These are phyloP conservation scores for Holtermanniella nyarrowii DNA, from an alignment of 768 basidiomycete genomes.

Conservation along the genomic window DNA sequence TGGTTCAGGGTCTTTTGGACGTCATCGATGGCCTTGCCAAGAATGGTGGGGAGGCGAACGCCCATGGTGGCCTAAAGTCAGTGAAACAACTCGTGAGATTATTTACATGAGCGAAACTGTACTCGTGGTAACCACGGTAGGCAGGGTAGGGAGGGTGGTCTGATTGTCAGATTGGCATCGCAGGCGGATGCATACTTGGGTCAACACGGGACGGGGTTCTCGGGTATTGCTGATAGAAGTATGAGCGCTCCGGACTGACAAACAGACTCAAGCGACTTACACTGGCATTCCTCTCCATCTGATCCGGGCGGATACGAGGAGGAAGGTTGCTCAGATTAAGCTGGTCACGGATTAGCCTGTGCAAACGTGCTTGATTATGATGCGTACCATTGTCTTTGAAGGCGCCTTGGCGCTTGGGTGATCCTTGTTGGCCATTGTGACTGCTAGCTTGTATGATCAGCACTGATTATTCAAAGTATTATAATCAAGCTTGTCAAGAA, in stretches of 20 bases:
- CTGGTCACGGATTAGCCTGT: conserved; percentile 6
- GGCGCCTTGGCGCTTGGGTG: conserved; percentile 32
- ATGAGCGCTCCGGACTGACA: not conserved
- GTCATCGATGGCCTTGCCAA: conserved; percentile 93
- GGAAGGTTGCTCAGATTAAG: conserved; percentile 43
- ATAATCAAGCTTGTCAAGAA: not conserved
- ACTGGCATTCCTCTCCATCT: conserved; percentile 31
- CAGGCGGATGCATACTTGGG: conserved; percentile 30
- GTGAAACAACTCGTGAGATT: not conserved
- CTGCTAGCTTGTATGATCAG: not conserved
- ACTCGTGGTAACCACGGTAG: conserved; percentile 45
- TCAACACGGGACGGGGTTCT: conserved; percentile 42
- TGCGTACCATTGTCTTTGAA: conserved; percentile 29
- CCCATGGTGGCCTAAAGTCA: conserved; percentile 73
- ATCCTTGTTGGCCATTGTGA: conserved; percentile 13
- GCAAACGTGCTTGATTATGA: not conserved
- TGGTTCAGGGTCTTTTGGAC: conserved; percentile 78
- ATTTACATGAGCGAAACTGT: conserved; percentile 38
- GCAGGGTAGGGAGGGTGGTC: conserved; percentile 45
- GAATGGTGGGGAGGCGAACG: conserved; percentile 84
- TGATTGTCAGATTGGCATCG: conserved; percentile 7
- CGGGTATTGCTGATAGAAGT: conserved; percentile 28
- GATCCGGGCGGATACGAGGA: conserved; percentile 40
- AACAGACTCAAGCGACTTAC: conserved; percentile 11
- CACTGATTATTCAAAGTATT: not conserved